phyloP scores from a whole-genome alignment of 495 filamentous ascomycete species.

The Achaetomiella virescens region DNA sequence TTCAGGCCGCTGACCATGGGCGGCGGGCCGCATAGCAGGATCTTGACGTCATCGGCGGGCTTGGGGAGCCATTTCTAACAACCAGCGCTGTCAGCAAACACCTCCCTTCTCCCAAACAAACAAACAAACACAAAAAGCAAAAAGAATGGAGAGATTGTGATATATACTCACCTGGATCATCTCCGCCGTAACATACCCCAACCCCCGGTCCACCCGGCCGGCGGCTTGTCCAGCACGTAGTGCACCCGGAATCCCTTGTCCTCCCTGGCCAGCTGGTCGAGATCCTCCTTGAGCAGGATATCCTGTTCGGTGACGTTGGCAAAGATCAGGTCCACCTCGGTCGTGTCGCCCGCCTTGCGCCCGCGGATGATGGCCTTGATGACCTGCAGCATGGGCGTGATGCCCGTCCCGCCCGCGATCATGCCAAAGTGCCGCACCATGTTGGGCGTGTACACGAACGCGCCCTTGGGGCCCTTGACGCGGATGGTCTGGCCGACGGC shows the following conservation, averaged over 20 bases:
- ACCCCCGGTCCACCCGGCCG: conserved; percentile 79
- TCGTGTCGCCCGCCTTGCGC: conserved; percentile 70
- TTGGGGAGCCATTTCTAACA: conserved; percentile 65
- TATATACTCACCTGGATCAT: conserved; percentile 74
- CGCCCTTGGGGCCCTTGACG: conserved; percentile 88
- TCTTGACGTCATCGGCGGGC: conserved; percentile 81
- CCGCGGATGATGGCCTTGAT: conserved; percentile 84
- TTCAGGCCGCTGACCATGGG: conserved; percentile 97
- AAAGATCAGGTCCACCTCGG: conserved; percentile 88
- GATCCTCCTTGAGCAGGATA: conserved; percentile 85
- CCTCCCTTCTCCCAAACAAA: background rate
- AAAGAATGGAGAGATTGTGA: conserved; percentile 1
- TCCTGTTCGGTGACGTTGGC: conserved; percentile 92
- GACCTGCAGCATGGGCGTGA: conserved; percentile 97
- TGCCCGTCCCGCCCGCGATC: conserved; percentile 96
- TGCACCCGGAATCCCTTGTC: conserved; percentile 77
- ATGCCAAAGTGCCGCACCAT: conserved; percentile 93
- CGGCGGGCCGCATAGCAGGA: conserved; percentile 92
- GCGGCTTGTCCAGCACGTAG: conserved; percentile 96
- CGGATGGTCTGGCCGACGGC: conserved; percentile 81
- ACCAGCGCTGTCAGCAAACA: background rate
- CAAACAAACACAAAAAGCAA: background rate
- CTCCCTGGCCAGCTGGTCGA: conserved; percentile 68
- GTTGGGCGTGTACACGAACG: conserved; percentile 93
- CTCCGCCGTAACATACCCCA: conserved; percentile 89